Conservation (phyloP, 2,329 filamentous ascomycete species). For the Cladosporium austrohemisphaericum region DNA sequence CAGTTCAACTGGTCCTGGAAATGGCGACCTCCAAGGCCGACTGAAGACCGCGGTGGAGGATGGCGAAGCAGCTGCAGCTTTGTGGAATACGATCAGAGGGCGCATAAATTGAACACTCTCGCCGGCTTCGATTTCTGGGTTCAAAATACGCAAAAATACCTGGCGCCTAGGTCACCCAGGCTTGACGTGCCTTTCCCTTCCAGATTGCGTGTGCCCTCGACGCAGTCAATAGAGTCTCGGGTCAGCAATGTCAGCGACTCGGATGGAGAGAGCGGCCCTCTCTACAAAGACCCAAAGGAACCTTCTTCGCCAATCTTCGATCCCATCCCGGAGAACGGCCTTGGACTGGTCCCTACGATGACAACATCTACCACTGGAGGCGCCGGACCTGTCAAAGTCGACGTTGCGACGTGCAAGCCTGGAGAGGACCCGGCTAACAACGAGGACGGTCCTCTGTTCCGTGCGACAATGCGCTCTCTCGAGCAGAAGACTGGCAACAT, state of each 20-base stretch:
- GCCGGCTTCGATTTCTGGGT: conserved; percentile 96
- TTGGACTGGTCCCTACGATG: conserved; percentile 40
- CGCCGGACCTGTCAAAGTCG: conserved; percentile 64
- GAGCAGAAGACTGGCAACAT: conserved; percentile 97
- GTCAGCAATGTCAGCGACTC: conserved; percentile 58
- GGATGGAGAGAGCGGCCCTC: conserved; percentile 48
- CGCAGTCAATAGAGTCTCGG: conserved; percentile 76
- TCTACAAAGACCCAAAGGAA: conserved; percentile 39
- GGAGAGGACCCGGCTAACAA: conserved; percentile 78
- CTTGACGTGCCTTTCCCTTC: conserved; percentile 63
- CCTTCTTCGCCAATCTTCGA: conserved; percentile 48
- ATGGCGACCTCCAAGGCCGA: conserved; percentile 82
- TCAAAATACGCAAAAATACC: conserved; percentile 51
- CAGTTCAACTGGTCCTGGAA: conserved; percentile 96
- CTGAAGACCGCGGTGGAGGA: conserved; percentile 80
- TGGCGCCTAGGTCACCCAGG: conserved; percentile 60
- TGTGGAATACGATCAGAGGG: conserved; percentile 92
- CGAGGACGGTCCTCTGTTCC: conserved; percentile 91
- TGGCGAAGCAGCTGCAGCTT: conserved; percentile 98
- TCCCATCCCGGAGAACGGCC: conserved; percentile 46
- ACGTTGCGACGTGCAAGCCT: conserved; percentile 80
- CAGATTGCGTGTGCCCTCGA: conserved; percentile 33
- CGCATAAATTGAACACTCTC: conserved; percentile 81
- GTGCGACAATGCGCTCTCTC: conserved; percentile 91
- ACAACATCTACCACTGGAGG: conserved; percentile 35